Percentiles rank a stretch among this genome's conserved stretches.
Evolutionary conservation across 1,284 basidiomycete species (phyloP).

Genomic region (Ceratobasidium sp.): DNA sequence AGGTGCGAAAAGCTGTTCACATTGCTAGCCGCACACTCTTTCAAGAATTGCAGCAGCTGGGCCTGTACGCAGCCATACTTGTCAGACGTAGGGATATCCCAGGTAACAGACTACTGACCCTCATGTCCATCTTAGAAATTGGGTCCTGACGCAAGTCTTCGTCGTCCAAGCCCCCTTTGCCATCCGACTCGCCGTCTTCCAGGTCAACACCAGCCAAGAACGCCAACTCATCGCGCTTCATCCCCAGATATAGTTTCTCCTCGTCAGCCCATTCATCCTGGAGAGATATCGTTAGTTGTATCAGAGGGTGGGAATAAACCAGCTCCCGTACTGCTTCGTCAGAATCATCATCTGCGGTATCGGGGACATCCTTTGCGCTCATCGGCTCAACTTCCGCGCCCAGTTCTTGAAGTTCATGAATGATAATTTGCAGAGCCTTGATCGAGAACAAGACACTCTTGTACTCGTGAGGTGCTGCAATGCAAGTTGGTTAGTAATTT

Average conservation of each 20-base stretch:
- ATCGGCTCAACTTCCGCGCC: slow-evolving; percentile 67
- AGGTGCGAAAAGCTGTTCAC: slow-evolving; percentile 68
- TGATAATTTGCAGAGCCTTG: slow-evolving; percentile 87
- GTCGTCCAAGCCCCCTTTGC: slow-evolving; percentile 72
- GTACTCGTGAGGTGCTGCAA: slow-evolving; percentile 81
- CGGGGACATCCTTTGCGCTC: slow-evolving; percentile 60
- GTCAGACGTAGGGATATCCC: slow-evolving; percentile 29
- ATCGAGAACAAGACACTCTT: slow-evolving; percentile 85
- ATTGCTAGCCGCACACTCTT: slow-evolving; percentile 70
- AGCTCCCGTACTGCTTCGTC: slow-evolving; percentile 55
- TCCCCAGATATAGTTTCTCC: slow-evolving; percentile 60
- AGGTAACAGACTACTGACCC: slow-evolving; percentile 57
- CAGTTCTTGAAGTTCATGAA: slow-evolving; percentile 80
- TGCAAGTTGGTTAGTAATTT: not conserved
- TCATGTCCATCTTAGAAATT: slow-evolving; percentile 86
- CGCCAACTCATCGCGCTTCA: slow-evolving; percentile 52
- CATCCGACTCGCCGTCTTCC: slow-evolving; percentile 63
- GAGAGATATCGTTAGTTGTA: slow-evolving; percentile 30
- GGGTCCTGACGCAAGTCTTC: slow-evolving; percentile 89
- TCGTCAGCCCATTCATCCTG: slow-evolving; percentile 91
- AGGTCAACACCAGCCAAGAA: slow-evolving; percentile 60
- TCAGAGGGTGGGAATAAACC: slow-evolving; percentile 28
- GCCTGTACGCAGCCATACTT: slow-evolving; percentile 57
- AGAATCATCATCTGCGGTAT: slow-evolving; percentile 70
- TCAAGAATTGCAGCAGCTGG: slow-evolving; percentile 71